These are phyloP conservation scores for Pseudopithomyces maydicus DNA, from an alignment of 2,329 filamentous ascomycete species.

Conservation along the genomic window DNA sequence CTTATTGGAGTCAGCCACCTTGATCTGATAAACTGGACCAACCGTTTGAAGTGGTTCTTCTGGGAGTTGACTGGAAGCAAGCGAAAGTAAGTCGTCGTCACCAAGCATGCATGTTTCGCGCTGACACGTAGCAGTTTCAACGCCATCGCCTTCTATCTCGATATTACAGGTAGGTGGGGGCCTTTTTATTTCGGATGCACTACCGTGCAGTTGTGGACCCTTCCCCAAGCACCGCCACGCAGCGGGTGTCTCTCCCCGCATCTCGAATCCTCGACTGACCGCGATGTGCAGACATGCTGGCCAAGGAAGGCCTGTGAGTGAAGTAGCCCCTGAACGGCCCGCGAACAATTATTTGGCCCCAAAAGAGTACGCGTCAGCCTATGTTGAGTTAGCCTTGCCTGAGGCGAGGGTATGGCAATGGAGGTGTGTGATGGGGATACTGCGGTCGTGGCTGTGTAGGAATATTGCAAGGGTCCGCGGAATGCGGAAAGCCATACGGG, in stretches of 20 bases:
- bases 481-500: not conserved
- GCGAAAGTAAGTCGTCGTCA: conserved; percentile 51
- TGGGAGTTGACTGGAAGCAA: conserved; percentile 62
- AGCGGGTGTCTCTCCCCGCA: not conserved
- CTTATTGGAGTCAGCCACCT: conserved; percentile 67
- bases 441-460: conserved; percentile 36
- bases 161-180: conserved; percentile 63
- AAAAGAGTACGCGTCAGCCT: conserved; percentile 17
- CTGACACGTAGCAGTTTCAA: conserved; percentile 59
- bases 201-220: not conserved
- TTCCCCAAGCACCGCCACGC: not conserved
- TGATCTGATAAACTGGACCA: conserved; percentile 71
- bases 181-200: not conserved
- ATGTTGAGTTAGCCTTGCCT: conserved; percentile 17
- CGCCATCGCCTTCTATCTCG: conserved; percentile 66
- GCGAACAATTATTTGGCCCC: conserved; percentile 9
- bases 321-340: conserved; percentile 10
- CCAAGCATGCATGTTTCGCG: not conserved
- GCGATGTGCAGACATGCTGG: conserved; percentile 40
- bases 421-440: conserved; percentile 11
- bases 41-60: conserved; percentile 63
- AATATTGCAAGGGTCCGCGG: conserved; percentile 6
- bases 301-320: conserved; percentile 40
- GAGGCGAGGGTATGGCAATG: conserved; percentile 7
- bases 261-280: not conserved